Evolutionary conservation across 1,284 basidiomycete species (phyloP), one percentile per base, ranked within the genome.

Genomic region (Exobasidium cylindrosporum): DNA sequence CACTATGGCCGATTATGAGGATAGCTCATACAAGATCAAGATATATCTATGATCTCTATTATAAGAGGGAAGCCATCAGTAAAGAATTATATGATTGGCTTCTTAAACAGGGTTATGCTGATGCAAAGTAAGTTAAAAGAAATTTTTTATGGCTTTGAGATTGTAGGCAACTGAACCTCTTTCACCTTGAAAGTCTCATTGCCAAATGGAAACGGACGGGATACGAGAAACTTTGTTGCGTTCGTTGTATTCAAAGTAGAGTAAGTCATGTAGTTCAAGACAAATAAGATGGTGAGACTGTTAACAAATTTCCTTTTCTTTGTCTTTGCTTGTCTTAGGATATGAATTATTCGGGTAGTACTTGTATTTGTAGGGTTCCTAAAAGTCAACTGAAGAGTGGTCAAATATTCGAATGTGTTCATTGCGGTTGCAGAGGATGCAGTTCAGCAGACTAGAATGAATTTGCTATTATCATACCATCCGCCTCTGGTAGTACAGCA

Each of bases 271-370:
- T n/a, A n/a, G n/a, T n/a, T n/a, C n/a, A n/a, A n/a, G n/a, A n/a
- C n/a, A n/a, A n/a, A n/a, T n/a, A n/a, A n/a, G n/a, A n/a, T n/a
- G n/a, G n/a, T n/a, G n/a, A n/a, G n/a, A n/a, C n/a, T n/a, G n/a
- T n/a, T n/a, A n/a, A n/a, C n/a, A n/a, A n/a, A n/a, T n/a, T n/a
- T n/a, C n/a, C n/a, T 28, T 21, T 4, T 14, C 5, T 45, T 28
- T n/a, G 24, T 29, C 13, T 10, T 11, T 43, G 11, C 63, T 72
- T 62, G 69, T 14, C 49, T 43, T 62, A 40, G 90, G 96, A 97
- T 80, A 97, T 97, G 93, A 98, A 97, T 83, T 97, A 97, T 78
- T 89, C 95, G 83, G 96, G 96, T 5, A 96, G 93, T n/a, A 96
- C 96, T 30, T 99, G 96, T 81, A 90, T 98, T 63, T 99, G 96